Conservation (phyloP, 495 filamentous ascomycete genomes). For the Neurospora pannonica region DNA sequence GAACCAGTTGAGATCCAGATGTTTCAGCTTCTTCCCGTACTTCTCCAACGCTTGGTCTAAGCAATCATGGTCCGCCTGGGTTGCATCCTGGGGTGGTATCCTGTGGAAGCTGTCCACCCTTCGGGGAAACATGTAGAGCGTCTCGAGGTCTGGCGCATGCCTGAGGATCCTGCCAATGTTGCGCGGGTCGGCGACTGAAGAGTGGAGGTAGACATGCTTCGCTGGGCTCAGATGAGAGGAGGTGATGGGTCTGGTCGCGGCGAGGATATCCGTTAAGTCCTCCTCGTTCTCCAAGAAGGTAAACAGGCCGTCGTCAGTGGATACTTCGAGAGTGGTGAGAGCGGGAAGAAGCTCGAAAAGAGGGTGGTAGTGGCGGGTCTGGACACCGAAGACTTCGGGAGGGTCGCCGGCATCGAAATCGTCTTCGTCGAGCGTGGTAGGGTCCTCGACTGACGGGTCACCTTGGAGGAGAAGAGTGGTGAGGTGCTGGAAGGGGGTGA, state of each 20-base stretch:
- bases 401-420: constrained; percentile 13
- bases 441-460: constrained; percentile 7
- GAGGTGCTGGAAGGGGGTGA: constrained; percentile 4
- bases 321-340: constrained; percentile 21
- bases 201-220: constrained; percentile 22
- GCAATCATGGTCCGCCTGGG: constrained; percentile 9
- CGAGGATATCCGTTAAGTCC: neutral
- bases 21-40: constrained; percentile 17
- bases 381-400: constrained; percentile 15
- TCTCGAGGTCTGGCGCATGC: constrained; percentile 20
- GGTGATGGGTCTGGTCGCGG: neutral
- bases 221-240: constrained; percentile 1
- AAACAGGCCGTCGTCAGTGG: constrained; percentile 21
- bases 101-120: neutral
- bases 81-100: neutral
- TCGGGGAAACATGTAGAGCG: constrained; percentile 22
- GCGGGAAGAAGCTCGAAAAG: constrained; percentile 13
- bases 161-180: constrained; percentile 16
- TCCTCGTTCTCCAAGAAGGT: neutral
- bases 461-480: constrained; percentile 13
- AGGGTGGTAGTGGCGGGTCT: constrained; percentile 9
- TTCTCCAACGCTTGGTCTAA: constrained; percentile 16
- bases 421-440: constrained; percentile 13
- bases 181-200: constrained; percentile 15
- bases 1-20: constrained; percentile 21